Percentiles rank a stretch among this genome's conserved stretches.
phyloP scores from a whole-genome alignment of 164 flowering plant genomes.

The Umbellularia californica region DNA sequence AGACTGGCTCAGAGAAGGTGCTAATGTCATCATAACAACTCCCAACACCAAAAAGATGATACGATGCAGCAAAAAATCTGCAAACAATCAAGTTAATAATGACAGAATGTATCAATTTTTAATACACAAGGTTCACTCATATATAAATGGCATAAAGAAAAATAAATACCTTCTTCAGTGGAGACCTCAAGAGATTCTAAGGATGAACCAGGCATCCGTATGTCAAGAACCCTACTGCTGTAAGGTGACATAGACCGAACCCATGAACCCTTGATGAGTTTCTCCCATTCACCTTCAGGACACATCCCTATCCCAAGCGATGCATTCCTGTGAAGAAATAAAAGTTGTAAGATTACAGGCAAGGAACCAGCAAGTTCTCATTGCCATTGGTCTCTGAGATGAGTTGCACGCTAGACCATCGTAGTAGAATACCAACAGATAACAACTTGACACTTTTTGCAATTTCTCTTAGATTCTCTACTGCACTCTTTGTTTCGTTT shows the following conservation, averaged over 20 bases:
- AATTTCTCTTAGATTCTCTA: no score
- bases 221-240: conserved; percentile 66
- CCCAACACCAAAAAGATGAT: conserved; percentile 57
- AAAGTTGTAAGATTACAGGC: not conserved
- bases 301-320: conserved; percentile 80
- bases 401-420: no score
- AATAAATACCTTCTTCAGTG: conserved; percentile 62
- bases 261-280: conserved; percentile 69
- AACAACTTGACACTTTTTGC: no score
- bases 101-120: not conserved
- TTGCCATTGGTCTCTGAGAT: no score
- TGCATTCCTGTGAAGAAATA: conserved; percentile 44
- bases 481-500: no score
- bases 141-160: not conserved
- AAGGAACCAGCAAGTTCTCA: no score
- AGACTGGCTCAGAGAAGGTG: conserved; percentile 63
- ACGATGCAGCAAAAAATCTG: conserved; percentile 66
- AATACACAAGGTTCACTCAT: not conserved
- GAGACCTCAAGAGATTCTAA: conserved; percentile 47
- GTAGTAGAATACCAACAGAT: no score
- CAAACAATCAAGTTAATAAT: conserved; percentile 19
- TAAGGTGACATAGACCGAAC: conserved; percentile 74
- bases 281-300: conserved; percentile 70
- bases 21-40: conserved; percentile 45
- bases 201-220: conserved; percentile 43